These are phyloP conservation scores for Suillus sp. DNA, from an alignment of 768 basidiomycete species.

Conservation along the genomic window DNA sequence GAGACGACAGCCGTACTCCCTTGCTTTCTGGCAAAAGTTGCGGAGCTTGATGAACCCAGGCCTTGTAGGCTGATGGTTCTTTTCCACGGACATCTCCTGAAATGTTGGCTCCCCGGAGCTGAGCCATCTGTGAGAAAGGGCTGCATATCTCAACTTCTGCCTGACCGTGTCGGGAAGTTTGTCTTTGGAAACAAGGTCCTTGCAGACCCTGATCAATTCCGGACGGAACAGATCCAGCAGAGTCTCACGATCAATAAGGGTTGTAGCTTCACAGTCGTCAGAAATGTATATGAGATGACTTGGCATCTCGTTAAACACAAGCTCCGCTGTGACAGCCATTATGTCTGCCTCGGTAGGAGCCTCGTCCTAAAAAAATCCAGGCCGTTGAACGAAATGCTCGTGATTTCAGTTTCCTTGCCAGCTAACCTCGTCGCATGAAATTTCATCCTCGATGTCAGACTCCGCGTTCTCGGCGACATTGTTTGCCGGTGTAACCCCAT, in stretches of 20 bases:
- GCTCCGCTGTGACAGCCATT: conserved; percentile 1
- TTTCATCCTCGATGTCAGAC: neutral
- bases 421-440: neutral
- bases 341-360: neutral
- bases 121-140: conserved; percentile 10
- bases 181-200: conserved; percentile 4
- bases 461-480: neutral
- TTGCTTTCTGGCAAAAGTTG: conserved; percentile 19
- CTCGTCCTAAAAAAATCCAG: neutral
- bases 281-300: conserved; percentile 11
- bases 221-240: conserved; percentile 1
- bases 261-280: neutral
- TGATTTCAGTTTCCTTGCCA: neutral
- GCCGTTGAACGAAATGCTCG: neutral
- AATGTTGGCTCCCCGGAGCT: conserved; percentile 2
- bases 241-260: neutral
- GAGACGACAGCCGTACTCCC: conserved; percentile 18
- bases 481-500: neutral
- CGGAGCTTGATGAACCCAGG: conserved; percentile 20
- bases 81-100: conserved; percentile 9
- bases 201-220: neutral
- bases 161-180: neutral
- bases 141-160: conserved; percentile 4
- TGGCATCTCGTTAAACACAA: conserved; percentile 12
- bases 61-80: neutral